phyloP scores from a whole-genome alignment of 2,329 filamentous ascomycete genomes.

The Aspergillus alliaceus region DNA sequence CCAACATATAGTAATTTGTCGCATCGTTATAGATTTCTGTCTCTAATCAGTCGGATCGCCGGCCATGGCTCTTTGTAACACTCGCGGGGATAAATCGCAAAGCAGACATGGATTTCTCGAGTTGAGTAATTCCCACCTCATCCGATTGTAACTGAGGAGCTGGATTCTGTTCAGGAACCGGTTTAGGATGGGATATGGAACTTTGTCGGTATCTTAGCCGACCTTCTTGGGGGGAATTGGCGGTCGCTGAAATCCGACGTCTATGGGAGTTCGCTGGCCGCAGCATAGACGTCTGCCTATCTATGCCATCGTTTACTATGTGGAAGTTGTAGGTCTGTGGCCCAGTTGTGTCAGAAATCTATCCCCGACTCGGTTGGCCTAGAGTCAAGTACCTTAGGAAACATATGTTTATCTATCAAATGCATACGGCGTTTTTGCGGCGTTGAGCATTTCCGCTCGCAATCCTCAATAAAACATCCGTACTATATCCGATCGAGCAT shows the following conservation, averaged over 20 bases:
- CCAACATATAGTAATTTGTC: not conserved
- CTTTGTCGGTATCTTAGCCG: conserved; percentile 33
- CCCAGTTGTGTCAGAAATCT: not conserved
- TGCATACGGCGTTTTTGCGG: conserved; percentile 83
- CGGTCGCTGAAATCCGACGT: conserved; percentile 35
- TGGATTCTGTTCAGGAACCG: not conserved
- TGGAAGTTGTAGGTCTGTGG: conserved; percentile 76
- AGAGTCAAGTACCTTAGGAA: conserved; percentile 59
- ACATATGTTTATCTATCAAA: conserved; percentile 91
- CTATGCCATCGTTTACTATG: conserved; percentile 85
- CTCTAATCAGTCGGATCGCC: not conserved
- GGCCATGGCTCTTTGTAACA: conserved; percentile 29
- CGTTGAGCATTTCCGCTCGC: conserved; percentile 79
- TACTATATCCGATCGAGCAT: conserved; percentile 58
- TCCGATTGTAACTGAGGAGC: conserved; percentile 6
- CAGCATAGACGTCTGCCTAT: conserved; percentile 77
- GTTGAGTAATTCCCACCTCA: conserved; percentile 36
- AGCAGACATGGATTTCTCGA: conserved; percentile 46
- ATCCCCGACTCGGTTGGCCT: not conserved
- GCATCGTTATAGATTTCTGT: not conserved
- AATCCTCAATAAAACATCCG: conserved; percentile 85
- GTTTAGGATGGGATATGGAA: conserved; percentile 22
- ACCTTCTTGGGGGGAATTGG: conserved; percentile 33
- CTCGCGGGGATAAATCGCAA: conserved; percentile 46
- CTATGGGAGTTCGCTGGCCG: conserved; percentile 38